Base-by-base conservation (phyloP, 1,139 yeast species). In the Zygotorulaspora mrakii region DNA sequence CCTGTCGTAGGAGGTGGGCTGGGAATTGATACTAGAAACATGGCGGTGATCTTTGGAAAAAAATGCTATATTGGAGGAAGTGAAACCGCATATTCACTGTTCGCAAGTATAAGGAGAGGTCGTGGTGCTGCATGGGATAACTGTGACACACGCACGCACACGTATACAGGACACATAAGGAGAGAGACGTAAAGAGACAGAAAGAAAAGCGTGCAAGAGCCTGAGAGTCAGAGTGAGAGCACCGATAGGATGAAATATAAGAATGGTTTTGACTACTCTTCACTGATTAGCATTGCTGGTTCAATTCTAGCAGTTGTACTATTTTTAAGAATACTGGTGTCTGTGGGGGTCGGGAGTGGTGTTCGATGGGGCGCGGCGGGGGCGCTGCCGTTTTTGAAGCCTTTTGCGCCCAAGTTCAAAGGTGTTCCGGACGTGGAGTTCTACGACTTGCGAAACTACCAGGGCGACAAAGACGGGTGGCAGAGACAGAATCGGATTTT, bases 391-490 rank as follows among this genome's bases (percentile, higher is more conserved):
- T 17, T 40, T 14, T 45, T 47, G 16, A 39, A 39, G 22, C 48
- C 50, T 1, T 64, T 63, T 40, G 54, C 50, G 11, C 70, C 70
- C 6, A 56, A 59, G 33, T 58, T 66, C 31, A 46, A 51, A 11
- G 50, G 53, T 22, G 53, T 55, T 62, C 65, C 66, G 7, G 55
- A 49, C 17, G 69, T 76, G 7, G 73, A 70, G 38, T 76, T 66
- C 52, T 79, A 73, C 53, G 87, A 80, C 54, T 59, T 80, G 40
- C 60, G 63, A 22, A 70, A 72, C 34, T 71, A 71, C 44, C 68
- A 65, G 37, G 79, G 80, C 12, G 62, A 76, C 20, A 67, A 67
- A 10, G 68, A 71, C 31, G 85, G 85, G 12, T 74, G 80, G 79
- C 74, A 72, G 47, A 65, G 67, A 34, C 70, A 68, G 12, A 86